Percentiles rank a stretch among this genome's conserved stretches.
Conservation (phyloP, 345 rosid genomes). For the Eutrema yunnanense region DNA sequence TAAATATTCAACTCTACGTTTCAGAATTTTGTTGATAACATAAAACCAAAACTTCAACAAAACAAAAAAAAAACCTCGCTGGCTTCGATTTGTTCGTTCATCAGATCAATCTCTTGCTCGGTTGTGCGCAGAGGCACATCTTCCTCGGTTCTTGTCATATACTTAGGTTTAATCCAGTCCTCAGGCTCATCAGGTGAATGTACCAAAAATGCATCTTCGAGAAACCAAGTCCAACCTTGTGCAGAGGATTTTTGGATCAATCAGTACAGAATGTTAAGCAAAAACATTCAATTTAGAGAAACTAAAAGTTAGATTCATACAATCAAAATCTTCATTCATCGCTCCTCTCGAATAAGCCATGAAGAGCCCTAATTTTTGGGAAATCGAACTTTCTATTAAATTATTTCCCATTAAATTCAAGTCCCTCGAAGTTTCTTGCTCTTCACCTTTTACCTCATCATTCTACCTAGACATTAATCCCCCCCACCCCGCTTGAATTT, state of each 20-base stretch:
- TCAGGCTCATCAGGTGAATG: neutral
- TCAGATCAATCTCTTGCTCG: neutral
- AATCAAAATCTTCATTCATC: neutral
- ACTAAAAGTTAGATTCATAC: neutral
- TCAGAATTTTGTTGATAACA: too few species aligned
- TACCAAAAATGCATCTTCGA: neutral
- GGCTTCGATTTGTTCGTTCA: neutral
- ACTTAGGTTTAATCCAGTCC: neutral
- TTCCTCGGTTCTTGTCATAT: neutral
- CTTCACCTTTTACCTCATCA: too few species aligned
- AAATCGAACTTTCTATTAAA: neutral
- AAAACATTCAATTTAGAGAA: neutral
- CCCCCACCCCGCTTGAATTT: too few species aligned
- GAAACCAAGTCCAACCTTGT: neutral
- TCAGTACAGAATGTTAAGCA: too few species aligned
- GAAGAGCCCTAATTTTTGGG: neutral
- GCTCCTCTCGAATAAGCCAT: neutral
- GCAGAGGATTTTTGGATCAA: neutral
- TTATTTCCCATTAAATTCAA: too few species aligned
- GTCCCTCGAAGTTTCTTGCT: too few species aligned
- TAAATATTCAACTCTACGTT: neutral
- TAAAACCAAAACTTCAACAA: too few species aligned
- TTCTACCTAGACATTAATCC: too few species aligned
- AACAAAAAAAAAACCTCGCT: neutral
- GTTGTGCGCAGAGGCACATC: neutral